Base-by-base conservation (phyloP, 2,329 filamentous ascomycete species). In the Zymoseptoria brevis region DNA sequence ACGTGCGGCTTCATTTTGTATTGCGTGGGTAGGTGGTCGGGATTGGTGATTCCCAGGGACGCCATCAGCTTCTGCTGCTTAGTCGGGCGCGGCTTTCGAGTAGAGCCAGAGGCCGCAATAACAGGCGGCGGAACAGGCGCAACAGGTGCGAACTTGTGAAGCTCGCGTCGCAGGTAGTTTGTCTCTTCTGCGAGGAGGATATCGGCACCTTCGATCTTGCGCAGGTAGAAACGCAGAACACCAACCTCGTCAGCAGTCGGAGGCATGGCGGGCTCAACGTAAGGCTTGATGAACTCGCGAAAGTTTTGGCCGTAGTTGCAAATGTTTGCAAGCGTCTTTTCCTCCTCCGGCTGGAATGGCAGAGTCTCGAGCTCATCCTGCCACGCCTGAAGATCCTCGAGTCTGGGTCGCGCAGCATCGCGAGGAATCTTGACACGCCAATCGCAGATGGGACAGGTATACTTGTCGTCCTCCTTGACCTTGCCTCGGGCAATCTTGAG, bases 391-490 rank as follows among this genome's bases (percentile, higher is more conserved):
- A 99, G 79, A 67, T 97, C 92, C 73, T 99, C 94, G 0, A 99
- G 80, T 75, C 96, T 97, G 0, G 94, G 94, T 26, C 94, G 87
- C 21, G 94, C 91, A 22, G 94, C 94, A 78, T 99, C 94, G 52
- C 94, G 89, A 24, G 94, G 94, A 56, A 99, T 97, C 76, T 93
- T 95, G 71, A 96, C 89, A 19, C 94, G 87, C 85, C 92, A 96
- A 73, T 99, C 94, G 72, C 94, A 99, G 62, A 99, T 96, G 0
- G 94, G 94, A 69, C 94, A 99, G 1, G 93, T 97, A 72, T 96
- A 99, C 73, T 96, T 96, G 71, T 97, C 94, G 63, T 96, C 93
- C 71, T 97, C 94, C 76, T 97, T 97, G 68, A 99, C 90, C 72
- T 97, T 99, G 56, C 94, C 94, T 54, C 94, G 85, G 2, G 94